A percentile compares a stretch with the other conserved stretches of the same genome.
Conservation (phyloP, 2,329 filamentous ascomycete genomes). For the Juglanconis oblonga region DNA sequence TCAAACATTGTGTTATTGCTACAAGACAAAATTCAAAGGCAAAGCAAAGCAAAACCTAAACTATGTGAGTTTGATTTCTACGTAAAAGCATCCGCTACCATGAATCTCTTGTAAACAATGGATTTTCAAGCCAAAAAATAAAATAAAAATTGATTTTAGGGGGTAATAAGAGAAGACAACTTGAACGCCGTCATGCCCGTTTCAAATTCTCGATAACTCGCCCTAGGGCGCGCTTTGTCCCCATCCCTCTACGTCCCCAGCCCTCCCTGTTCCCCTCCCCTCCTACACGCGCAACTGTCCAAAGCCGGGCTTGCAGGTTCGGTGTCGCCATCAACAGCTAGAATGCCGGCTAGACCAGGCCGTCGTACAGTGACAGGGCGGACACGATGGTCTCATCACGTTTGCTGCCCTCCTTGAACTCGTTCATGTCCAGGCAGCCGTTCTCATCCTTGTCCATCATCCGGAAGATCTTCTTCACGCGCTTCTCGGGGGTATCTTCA, state of each 20-base stretch:
- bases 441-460: conserved; percentile 99
- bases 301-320: background rate
- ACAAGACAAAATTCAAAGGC: background rate
- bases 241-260: no score
- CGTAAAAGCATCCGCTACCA: background rate
- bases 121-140: background rate
- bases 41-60: background rate
- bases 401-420: conserved; percentile 99
- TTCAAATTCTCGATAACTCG: background rate
- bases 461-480: conserved; percentile 94
- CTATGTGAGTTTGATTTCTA: background rate
- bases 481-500: conserved; percentile 98
- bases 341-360: conserved; percentile 65
- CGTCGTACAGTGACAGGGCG: conserved; percentile 92
- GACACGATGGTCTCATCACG: conserved; percentile 98
- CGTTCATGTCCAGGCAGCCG: conserved; percentile 90
- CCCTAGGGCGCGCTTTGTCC: no score
- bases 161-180: conserved; percentile 1
- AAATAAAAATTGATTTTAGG: background rate
- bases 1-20: conserved; percentile 1
- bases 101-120: background rate
- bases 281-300: no score
- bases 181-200: background rate
- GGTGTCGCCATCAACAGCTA: background rate
- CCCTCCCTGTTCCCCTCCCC: no score